Evolutionary conservation across 225 moss, liverwort and hornwort species (phyloP).

Genomic region (Thuidium tamariscinum): DNA sequence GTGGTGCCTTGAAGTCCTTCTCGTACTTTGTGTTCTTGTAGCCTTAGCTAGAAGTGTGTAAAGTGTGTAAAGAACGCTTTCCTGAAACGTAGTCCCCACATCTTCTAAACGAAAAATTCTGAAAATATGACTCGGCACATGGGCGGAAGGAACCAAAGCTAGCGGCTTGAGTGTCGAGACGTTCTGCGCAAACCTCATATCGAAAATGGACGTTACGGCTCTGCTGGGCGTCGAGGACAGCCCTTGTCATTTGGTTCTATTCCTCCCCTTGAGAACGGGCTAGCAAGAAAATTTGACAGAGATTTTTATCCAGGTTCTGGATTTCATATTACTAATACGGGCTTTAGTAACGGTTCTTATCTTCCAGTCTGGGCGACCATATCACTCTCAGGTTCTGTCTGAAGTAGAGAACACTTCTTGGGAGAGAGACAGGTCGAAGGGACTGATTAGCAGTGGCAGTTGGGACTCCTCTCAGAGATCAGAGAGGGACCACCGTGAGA

Average conservation of each 20-base stretch:
- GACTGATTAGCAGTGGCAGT: constrained; percentile 27
- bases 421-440: constrained; percentile 55
- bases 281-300: constrained; percentile 47
- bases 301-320: constrained; percentile 38
- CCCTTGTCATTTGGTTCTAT: constrained; percentile 42
- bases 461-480: constrained; percentile 41
- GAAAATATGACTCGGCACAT: neutral
- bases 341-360: constrained; percentile 35
- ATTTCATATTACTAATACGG: constrained; percentile 25
- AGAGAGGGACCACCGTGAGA: constrained; percentile 53
- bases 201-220: constrained; percentile 45
- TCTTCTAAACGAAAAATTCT: neutral
- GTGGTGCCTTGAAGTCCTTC: neutral
- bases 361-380: constrained; percentile 26
- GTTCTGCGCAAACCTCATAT: neutral
- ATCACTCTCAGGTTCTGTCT: constrained; percentile 38
- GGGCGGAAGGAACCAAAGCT: neutral
- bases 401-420: constrained; percentile 47
- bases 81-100: neutral
- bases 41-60: neutral
- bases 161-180: neutral
- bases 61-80: neutral
- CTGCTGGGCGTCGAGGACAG: constrained; percentile 38
- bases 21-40: neutral
- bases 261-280: constrained; percentile 34